Evolutionary conservation across 2,329 filamentous ascomycete genomes (phyloP), one percentile per base, ranked within the genome.

Genomic region (Ascochyta viciae-villosae): DNA sequence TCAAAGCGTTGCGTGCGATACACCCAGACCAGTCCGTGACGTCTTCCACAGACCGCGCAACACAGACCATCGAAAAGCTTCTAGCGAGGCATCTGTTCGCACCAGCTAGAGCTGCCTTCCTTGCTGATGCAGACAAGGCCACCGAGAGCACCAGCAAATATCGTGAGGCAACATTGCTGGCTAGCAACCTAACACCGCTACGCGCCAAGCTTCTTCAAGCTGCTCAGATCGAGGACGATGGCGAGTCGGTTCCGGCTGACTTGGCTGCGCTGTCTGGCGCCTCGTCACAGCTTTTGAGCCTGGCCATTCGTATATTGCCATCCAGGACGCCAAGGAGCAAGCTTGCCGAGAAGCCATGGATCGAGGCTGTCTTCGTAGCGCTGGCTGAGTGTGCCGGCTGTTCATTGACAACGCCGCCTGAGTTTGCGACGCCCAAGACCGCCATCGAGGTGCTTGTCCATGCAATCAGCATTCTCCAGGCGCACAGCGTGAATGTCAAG

Each of bases 21-120:
- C 35, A 50, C 7, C 19, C 31, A 10, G 35, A 50, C 5, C 54
- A 44, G 24, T 24, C 24, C 3, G 35, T 56, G 10, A 23, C 40
- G 3, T 29, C 16, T 16, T 44, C 51, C 6, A 24, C 61, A 2
- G 52, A 61, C 13, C 54, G 54, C 27, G 58, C 66, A 7, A 62
- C 54, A 15, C 57, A 60, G 8, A 35, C 41, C 16, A 51, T 80
- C 16, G 76, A 79, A 42, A 70, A 63, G 49, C 58, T 78, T 4
- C 43, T 82, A 24, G 76, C 75, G 6, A 77, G 72, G 56, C 79
- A 82, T 52, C 39, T 80, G 8, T 74, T 82, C 39, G 62, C 75
- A 6, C 78, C 78, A 13, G 70, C 75, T 29, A 68, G 77, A 57
- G 58, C 67, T 22, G 65, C 71, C 4, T 80, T 79, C 63, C 74